Base-by-base conservation (phyloP, 2,329 filamentous ascomycete genomes). In the Colletotrichum navitas region DNA sequence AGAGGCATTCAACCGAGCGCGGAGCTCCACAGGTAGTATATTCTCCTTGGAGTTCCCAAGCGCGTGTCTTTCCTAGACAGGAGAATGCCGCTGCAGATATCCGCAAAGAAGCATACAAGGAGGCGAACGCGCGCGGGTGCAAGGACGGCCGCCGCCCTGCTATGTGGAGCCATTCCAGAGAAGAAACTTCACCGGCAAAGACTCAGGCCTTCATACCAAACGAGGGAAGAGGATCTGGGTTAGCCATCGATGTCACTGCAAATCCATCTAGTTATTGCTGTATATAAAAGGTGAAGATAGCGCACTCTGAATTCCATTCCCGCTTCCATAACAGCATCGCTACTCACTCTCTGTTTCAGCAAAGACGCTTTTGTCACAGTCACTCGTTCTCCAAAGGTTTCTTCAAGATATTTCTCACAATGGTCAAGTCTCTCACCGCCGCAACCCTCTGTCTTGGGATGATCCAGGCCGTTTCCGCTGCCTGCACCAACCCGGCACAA, bases 401-500 rank as follows among this genome's bases (percentile, higher is more conserved):
- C 21, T 39, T 4, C 1, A n/a, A 45, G 1, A 39, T n/a, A 8
- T 16, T 16, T 4, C 4, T 16, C 7, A n/a, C 8, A 41, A 41
- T 63, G 49, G 18, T n/a, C 32, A 36, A 54, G 24, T 26, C 49
- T 29, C 1, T 45, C 10, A n/a, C 39, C 26, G 21, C 29, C 24
- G 63, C 54, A 8, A 14, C 54, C 2, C 1, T 66, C 18, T 52
- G 21, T 3, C 21, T 66, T 1, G 41, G 36, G 18, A 32, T 29
- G 1, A 21, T 32, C 5, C 63, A 58, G 29, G 41, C 39, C 7
- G 63, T 58, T 18, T 54, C 47, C 1, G 65, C 58, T 43, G 65
- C 49, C 36, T 68, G 65, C 49, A 63, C 49, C 1, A 68, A 68
- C 18, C 58, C 58, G 10, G 29, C 58, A 6, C 47, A 54, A n/a